Percentiles rank a stretch among this genome's conserved stretches.
These are phyloP conservation scores for Inonotus hispidus DNA, from an alignment of 1,284 basidiomycete genomes.

Conservation along the genomic window DNA sequence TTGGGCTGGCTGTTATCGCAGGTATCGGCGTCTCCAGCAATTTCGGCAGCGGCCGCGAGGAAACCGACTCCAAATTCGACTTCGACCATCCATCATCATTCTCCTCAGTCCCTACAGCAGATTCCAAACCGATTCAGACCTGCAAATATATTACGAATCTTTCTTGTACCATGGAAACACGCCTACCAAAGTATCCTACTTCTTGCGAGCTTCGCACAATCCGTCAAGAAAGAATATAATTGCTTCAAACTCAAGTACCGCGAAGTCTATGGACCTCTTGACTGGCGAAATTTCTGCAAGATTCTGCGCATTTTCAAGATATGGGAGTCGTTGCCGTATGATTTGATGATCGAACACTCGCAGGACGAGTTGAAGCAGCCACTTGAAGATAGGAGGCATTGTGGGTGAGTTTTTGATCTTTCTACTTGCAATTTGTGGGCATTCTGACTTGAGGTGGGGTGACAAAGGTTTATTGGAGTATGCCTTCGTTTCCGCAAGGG, in stretches of 20 bases:
- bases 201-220: not conserved
- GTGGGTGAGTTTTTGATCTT: not conserved
- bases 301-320: not conserved
- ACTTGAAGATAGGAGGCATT: not conserved
- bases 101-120: not conserved
- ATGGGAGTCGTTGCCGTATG: conserved; percentile 10
- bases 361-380: not conserved
- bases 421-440: not conserved
- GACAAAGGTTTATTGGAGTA: not conserved
- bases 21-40: not conserved
- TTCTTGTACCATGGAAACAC: not conserved
- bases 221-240: not conserved
- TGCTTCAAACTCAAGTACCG: not conserved
- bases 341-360: not conserved
- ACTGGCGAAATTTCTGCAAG: conserved; percentile 3
- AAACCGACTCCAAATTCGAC: not conserved
- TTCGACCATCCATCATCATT: not conserved
- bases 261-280: not conserved
- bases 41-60: not conserved
- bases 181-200: not conserved
- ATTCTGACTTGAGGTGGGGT: not conserved
- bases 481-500: conserved; percentile 7
- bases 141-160: not conserved
- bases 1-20: not conserved
- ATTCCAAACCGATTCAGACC: not conserved